Conservation (phyloP, 495 filamentous ascomycete genomes). For the Glarea lozoyensis region DNA sequence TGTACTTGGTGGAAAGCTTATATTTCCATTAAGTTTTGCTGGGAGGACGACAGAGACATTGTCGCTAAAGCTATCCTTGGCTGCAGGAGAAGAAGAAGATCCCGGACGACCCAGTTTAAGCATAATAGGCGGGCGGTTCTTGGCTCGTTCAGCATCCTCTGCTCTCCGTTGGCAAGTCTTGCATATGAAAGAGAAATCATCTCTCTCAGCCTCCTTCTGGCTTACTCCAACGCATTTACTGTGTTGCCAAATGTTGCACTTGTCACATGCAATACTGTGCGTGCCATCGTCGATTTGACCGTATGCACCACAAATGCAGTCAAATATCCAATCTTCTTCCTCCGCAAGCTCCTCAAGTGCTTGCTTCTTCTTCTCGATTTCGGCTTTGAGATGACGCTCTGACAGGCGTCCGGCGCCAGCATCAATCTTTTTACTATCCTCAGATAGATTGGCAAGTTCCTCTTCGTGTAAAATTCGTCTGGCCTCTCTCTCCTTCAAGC, state of each 20-base stretch:
- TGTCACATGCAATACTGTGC: conserved; percentile 90
- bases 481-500: conserved; percentile 71
- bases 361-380: conserved; percentile 67
- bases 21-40: neutral
- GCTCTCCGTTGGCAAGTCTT: conserved; percentile 61
- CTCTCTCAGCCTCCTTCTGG: conserved; percentile 66
- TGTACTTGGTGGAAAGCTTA: neutral
- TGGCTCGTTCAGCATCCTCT: conserved; percentile 44
- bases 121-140: conserved; percentile 49
- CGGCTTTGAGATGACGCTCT: conserved; percentile 66
- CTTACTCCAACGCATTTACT: conserved; percentile 79
- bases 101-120: conserved; percentile 60
- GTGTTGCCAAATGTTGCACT: conserved; percentile 94
- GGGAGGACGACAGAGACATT: conserved; percentile 5
- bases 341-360: conserved; percentile 60
- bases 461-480: conserved; percentile 76
- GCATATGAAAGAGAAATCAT: conserved; percentile 88
- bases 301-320: conserved; percentile 84
- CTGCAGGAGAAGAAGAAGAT: conserved; percentile 21
- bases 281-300: conserved; percentile 90
- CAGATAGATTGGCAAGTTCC: conserved; percentile 67
- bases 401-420: conserved; percentile 58
- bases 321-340: conserved; percentile 87
- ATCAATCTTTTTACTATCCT: conserved; percentile 61
- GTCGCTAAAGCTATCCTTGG: conserved; percentile 11